Evolutionary conservation across 2,329 filamentous ascomycete species (phyloP).

Genomic region (Dactylellina haptotyla): DNA sequence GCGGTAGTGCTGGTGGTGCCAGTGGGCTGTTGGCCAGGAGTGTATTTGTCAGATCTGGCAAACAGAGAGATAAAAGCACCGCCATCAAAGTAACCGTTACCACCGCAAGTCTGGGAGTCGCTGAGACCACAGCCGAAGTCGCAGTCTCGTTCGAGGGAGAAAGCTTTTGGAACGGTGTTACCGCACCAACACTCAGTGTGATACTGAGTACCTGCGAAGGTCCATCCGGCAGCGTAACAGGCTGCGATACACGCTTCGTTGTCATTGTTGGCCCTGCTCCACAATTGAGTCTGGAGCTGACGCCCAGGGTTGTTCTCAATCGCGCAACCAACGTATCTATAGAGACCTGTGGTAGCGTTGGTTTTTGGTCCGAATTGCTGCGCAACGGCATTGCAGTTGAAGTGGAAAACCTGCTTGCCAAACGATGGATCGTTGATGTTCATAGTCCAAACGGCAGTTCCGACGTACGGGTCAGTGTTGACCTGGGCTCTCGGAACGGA

Average conservation of each 20-base stretch:
- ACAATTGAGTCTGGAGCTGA: conserved; percentile 64
- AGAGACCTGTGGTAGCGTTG: conserved; percentile 60
- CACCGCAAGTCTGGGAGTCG: conserved; percentile 64
- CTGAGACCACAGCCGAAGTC: conserved; percentile 28
- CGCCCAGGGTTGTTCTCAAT: conserved; percentile 69
- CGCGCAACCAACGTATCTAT: conserved; percentile 68
- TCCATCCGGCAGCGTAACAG: conserved; percentile 61
- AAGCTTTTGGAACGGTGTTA: conserved; percentile 62
- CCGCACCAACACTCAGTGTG: conserved; percentile 66
- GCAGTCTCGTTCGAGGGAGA: conserved; percentile 62
- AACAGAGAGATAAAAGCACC: conserved; percentile 66
- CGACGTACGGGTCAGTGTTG: conserved; percentile 67
- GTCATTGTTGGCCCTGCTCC: conserved; percentile 63
- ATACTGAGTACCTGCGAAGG: conserved; percentile 67
- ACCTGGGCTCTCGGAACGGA: conserved; percentile 69
- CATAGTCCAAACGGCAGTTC: conserved; percentile 67
- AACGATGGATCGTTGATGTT: conserved; percentile 68
- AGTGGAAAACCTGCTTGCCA: conserved; percentile 67
- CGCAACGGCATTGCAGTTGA: conserved; percentile 66
- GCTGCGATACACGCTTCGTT: conserved; percentile 64
- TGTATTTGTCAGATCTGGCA: conserved; percentile 60
- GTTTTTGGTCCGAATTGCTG: conserved; percentile 67
- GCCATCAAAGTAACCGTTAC: conserved; percentile 62
- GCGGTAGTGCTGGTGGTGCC: conserved; percentile 24
- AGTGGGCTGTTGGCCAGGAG: conserved; percentile 57